These are phyloP conservation scores for Dioszegia crocea DNA, from an alignment of 768 basidiomycete species.

Conservation along the genomic window DNA sequence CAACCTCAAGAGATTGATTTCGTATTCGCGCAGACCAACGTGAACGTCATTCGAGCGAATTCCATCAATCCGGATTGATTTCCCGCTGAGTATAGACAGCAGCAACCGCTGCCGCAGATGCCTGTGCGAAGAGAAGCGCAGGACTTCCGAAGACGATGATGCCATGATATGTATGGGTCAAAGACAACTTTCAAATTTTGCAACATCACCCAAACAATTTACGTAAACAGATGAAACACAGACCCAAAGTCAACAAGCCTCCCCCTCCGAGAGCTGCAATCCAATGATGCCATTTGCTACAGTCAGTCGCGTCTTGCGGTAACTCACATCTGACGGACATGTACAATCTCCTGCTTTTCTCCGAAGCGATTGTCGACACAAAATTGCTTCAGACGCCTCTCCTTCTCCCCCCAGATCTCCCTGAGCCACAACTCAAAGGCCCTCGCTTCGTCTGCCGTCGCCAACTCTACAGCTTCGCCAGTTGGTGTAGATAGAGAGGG, in stretches of 20 bases:
- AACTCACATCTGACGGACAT: slow-evolving; percentile 34
- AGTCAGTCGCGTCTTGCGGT: neutral
- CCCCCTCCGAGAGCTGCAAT: slow-evolving; percentile 35
- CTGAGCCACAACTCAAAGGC: slow-evolving; percentile 80
- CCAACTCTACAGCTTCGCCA: slow-evolving; percentile 39
- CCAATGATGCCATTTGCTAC: slow-evolving; percentile 33
- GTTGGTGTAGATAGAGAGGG: neutral
- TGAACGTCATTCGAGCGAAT: slow-evolving; percentile 90
- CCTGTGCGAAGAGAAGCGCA: slow-evolving; percentile 62
- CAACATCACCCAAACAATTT: neutral
- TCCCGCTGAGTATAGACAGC: slow-evolving; percentile 83
- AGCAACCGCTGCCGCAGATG: slow-evolving; percentile 79
- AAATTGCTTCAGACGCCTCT: slow-evolving; percentile 66
- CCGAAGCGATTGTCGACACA: slow-evolving; percentile 56
- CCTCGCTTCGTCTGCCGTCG: slow-evolving; percentile 58
- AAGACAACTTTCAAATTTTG: neutral
- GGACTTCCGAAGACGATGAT: slow-evolving; percentile 30
- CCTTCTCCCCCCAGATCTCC: slow-evolving; percentile 78
- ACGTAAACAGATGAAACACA: neutral
- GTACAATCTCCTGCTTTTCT: slow-evolving; percentile 20
- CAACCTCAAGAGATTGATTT: slow-evolving; percentile 80
- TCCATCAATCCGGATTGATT: slow-evolving; percentile 73
- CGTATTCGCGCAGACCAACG: slow-evolving; percentile 90
- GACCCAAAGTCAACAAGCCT: slow-evolving; percentile 18
- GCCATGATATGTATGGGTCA: neutral